These are phyloP conservation scores for Coprinopsis strossmayeri DNA, from an alignment of 768 basidiomycete genomes.

Conservation along the genomic window DNA sequence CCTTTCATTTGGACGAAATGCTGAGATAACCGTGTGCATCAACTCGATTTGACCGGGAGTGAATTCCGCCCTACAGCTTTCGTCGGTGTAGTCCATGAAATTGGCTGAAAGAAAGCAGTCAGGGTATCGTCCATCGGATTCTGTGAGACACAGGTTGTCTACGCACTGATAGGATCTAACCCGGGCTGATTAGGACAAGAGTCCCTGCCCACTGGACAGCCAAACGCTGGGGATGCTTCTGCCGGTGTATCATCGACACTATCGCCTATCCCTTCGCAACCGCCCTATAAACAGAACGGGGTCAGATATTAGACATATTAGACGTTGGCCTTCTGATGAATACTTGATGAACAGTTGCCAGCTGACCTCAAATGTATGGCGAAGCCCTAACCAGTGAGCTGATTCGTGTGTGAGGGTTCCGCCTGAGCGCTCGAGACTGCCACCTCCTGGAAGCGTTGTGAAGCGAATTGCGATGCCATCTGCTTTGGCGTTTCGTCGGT, in stretches of 20 bases:
- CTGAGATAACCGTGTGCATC: slow-evolving; percentile 31
- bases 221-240: slow-evolving; percentile 19
- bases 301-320: not conserved
- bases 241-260: slow-evolving; percentile 23
- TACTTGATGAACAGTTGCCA: not conserved
- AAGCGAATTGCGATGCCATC: slow-evolving; percentile 29
- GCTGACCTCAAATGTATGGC: slow-evolving; percentile 29
- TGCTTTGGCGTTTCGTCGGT: slow-evolving; percentile 21
- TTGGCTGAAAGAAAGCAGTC: slow-evolving; percentile 24
- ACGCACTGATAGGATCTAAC: slow-evolving; percentile 27
- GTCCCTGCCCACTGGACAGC: slow-evolving; percentile 22
- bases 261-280: slow-evolving; percentile 19
- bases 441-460: slow-evolving; percentile 24
- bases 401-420: slow-evolving; percentile 26
- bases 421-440: slow-evolving; percentile 22
- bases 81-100: slow-evolving; percentile 49
- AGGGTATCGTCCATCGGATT: not conserved
- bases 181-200: slow-evolving; percentile 20
- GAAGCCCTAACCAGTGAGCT: slow-evolving; percentile 30
- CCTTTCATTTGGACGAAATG: slow-evolving; percentile 25
- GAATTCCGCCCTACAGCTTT: slow-evolving; percentile 43
- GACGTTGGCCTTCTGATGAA: not conserved
- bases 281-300: slow-evolving; percentile 14
- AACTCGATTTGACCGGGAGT: slow-evolving; percentile 39
- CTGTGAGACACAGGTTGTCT: not conserved